phyloP scores from a whole-genome alignment of 164 flowering plant species.

The Warburgia ugandensis region DNA sequence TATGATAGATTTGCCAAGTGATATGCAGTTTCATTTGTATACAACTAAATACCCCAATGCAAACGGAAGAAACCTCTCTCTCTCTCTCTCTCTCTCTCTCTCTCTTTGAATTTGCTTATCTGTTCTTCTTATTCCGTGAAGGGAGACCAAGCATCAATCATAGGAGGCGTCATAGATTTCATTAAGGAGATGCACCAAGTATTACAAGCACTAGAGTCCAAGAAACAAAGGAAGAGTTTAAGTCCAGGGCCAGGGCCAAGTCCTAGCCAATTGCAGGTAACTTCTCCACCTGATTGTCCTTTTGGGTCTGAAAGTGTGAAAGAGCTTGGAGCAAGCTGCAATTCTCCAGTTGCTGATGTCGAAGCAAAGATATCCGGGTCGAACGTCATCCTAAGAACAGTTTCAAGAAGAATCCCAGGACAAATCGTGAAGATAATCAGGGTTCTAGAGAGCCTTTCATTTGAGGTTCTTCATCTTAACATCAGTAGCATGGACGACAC shows the following conservation, averaged over 20 bases:
- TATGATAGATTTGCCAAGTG: too few species aligned
- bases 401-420: slow-evolving; percentile 55
- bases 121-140: slow-evolving; percentile 12
- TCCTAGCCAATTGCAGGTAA: slow-evolving; percentile 14
- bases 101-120: not conserved
- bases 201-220: slow-evolving; percentile 64
- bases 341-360: slow-evolving; percentile 73
- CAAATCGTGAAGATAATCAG: slow-evolving; percentile 59
- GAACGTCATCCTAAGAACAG: slow-evolving; percentile 57
- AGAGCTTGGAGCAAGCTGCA: slow-evolving; percentile 72
- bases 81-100: too few species aligned
- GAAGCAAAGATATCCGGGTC: slow-evolving; percentile 92
- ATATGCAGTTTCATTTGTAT: too few species aligned
- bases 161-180: slow-evolving; percentile 90
- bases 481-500: slow-evolving; percentile 96
- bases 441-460: slow-evolving; percentile 52
- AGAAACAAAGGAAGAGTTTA: slow-evolving; percentile 65
- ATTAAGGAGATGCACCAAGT: slow-evolving; percentile 91
- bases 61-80: too few species aligned
- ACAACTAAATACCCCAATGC: too few species aligned
- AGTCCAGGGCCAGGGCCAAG: slow-evolving; percentile 72
- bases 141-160: slow-evolving; percentile 99
- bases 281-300: slow-evolving; percentile 17
- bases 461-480: slow-evolving; percentile 79
- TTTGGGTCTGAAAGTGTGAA: slow-evolving; percentile 23